These are phyloP conservation scores for Pseudogymnoascus sp. DNA, from an alignment of 2,329 filamentous ascomycete genomes.

Conservation along the genomic window DNA sequence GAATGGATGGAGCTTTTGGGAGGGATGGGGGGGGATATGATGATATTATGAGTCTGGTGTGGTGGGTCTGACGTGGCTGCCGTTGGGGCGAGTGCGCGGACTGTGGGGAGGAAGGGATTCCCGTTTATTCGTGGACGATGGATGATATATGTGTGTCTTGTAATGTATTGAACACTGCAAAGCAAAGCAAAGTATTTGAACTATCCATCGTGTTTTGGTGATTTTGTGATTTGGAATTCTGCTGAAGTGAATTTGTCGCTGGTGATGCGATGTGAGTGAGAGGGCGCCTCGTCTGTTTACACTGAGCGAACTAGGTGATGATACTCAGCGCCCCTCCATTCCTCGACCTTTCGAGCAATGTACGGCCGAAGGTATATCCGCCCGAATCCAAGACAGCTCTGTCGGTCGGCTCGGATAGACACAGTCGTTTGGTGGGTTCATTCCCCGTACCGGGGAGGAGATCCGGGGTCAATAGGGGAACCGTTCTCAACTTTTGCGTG, in stretches of 20 bases:
- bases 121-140: background rate
- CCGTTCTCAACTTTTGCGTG: background rate
- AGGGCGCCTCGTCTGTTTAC: background rate
- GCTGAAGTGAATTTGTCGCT: background rate
- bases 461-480: background rate
- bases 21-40: background rate
- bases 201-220: background rate
- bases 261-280: background rate
- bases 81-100: background rate
- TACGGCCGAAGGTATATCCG: background rate
- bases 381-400: background rate
- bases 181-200: background rate
- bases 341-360: background rate
- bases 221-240: background rate
- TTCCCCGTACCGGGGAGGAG: background rate
- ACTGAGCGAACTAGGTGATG: background rate
- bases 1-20: background rate
- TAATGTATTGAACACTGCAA: conserved; percentile 9
- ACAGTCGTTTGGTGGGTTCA: background rate
- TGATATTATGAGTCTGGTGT: background rate
- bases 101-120: background rate
- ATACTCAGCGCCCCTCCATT: background rate
- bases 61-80: background rate
- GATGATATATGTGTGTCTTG: conserved; percentile 8
- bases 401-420: background rate